A percentile compares a stretch with the other conserved stretches of the same genome.
Evolutionary conservation across 768 basidiomycete genomes (phyloP).

Genomic region (Tylopilus cervinicoccineus): DNA sequence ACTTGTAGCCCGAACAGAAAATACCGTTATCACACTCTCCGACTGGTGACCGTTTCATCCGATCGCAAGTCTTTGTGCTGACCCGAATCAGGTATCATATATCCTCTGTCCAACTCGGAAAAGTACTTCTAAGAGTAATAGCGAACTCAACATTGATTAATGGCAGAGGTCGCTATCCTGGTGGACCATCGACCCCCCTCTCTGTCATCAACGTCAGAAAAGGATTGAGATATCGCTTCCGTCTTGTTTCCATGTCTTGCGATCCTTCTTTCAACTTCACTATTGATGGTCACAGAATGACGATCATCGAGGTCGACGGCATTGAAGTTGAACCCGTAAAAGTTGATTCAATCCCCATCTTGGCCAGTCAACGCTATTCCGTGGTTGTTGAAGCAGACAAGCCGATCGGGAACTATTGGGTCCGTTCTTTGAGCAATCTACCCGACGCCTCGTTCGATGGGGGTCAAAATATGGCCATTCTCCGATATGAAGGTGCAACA

Average conservation of each 20-base stretch:
- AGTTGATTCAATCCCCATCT: neutral
- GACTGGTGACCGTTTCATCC: neutral
- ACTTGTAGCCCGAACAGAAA: slow-evolving; percentile 16
- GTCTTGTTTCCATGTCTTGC: slow-evolving; percentile 1
- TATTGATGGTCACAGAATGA: slow-evolving; percentile 9
- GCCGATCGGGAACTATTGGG: slow-evolving; percentile 50
- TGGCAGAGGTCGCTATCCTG: slow-evolving; percentile 4
- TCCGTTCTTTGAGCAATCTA: slow-evolving; percentile 35
- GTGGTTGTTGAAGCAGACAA: slow-evolving; percentile 40
- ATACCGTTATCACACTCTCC: slow-evolving; percentile 30
- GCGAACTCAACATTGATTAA: slow-evolving; percentile 4
- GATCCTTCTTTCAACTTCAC: slow-evolving; percentile 1
- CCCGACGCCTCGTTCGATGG: neutral
- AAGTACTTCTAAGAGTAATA: neutral
- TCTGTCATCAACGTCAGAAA: neutral
- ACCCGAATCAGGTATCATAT: slow-evolving; percentile 3
- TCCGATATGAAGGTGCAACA: neutral
- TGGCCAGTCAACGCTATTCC: slow-evolving; percentile 3
- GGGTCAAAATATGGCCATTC: slow-evolving; percentile 4
- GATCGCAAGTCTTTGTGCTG: neutral
- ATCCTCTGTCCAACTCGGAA: neutral
- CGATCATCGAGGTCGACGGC: slow-evolving; percentile 5
- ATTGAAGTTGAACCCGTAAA: too few relatives aligned
- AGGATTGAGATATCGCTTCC: slow-evolving; percentile 4
- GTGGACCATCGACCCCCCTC: slow-evolving; percentile 2